Base-by-base conservation (phyloP, 805 yeast genomes). In the Cyberlindnera mississippiensis region DNA sequence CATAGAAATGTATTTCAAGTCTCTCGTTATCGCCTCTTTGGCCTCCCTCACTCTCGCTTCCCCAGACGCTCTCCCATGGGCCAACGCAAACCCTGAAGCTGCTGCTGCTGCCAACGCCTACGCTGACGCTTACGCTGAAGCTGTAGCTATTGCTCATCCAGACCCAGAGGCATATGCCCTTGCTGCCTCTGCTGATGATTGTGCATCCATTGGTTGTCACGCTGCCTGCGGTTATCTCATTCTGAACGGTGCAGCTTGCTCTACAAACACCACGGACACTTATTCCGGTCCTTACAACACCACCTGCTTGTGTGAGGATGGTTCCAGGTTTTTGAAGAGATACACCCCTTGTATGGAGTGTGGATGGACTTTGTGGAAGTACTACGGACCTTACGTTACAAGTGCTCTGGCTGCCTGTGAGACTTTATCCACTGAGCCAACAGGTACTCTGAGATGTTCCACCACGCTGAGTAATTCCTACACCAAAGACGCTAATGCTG, bases 311-410 rank as follows among this genome's bases (percentile, higher is more conserved):
- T 65, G 70, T 60, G 40, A 46, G 14, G 31, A 42, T 0, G 63
- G 34, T 26, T 35, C 62, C 16, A 16, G 40, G 4, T 65, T 65
- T 55, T 19, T 53, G 36, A 28, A 41, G 4, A 48, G 52, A 28
- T 62, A 64, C 41, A 49, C 51, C 12, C 44, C 45, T 10, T 66
- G 70, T 55, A 54, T 66, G 46, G 63, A 52, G 30, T 66, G 70
- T 61, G 69, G 68, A 35, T 64, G 69, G 66, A 62, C 66, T 41
- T 45, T 64, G 42, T 64, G 68, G 68, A 41, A 41, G 29, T 61
- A 64, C 48, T 64, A 64, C 48, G 62, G 66, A 28, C 30, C 40
- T 1, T 64, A 48, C 47, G 54, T 64, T 41, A 46, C 56, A 16
- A 32, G 48, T 11, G 59, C 68, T 16, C 50, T 65, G 28, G 56